Conservation (phyloP, 148 eudicot species). For the Nepenthes mirabilis region DNA sequence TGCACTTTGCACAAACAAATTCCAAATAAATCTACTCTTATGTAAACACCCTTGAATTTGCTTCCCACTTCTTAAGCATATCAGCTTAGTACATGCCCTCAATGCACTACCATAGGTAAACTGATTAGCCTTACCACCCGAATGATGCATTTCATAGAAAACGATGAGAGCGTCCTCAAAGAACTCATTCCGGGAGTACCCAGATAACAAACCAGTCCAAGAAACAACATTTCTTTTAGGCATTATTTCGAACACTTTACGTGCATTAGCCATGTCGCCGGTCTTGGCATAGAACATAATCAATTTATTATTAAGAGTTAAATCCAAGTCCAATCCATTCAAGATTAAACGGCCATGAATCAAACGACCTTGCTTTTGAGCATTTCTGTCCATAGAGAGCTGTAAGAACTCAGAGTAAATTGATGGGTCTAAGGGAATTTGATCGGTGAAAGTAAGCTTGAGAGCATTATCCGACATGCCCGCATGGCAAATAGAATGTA, state of each 20-base stretch:
- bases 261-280: slow-evolving; percentile 18
- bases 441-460: too few species aligned
- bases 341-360: slow-evolving; percentile 14
- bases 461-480: too few species aligned
- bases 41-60: slow-evolving; percentile 30
- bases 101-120: slow-evolving; percentile 27
- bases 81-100: slow-evolving; percentile 22
- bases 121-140: slow-evolving; percentile 22
- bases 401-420: slow-evolving; percentile 16
- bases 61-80: slow-evolving; percentile 23
- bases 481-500: too few species aligned
- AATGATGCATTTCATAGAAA: slow-evolving; percentile 19
- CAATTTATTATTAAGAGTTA: slow-evolving; percentile 20
- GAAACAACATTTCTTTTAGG: slow-evolving; percentile 26
- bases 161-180: slow-evolving; percentile 19
- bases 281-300: slow-evolving; percentile 18
- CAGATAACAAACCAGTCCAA: slow-evolving; percentile 35
- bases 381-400: slow-evolving; percentile 16
- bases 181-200: slow-evolving; percentile 21
- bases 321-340: slow-evolving; percentile 14
- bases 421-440: not conserved
- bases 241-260: slow-evolving; percentile 30
- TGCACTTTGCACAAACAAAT: slow-evolving; percentile 33
- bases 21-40: slow-evolving; percentile 24
- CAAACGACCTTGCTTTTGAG: slow-evolving; percentile 12